phyloP scores from a whole-genome alignment of 352 stramenopile species.

The Phytophthora pistaciae region DNA sequence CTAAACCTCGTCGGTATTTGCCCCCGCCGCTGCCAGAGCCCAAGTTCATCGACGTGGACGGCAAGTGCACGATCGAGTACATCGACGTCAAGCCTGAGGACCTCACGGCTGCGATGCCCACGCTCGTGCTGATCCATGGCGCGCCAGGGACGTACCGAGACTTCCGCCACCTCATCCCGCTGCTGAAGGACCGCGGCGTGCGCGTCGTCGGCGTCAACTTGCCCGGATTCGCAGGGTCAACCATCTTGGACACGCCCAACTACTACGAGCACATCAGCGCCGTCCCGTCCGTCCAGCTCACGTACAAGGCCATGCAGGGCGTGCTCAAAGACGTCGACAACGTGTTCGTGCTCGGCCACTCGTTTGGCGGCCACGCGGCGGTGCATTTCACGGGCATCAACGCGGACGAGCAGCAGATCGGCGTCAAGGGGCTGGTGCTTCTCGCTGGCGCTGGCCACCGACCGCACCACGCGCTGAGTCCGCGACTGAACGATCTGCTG shows the following conservation, averaged over 20 bases:
- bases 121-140: constrained; percentile 73
- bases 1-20: constrained; percentile 15
- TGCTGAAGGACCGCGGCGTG: constrained; percentile 45
- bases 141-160: constrained; percentile 70
- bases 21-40: constrained; percentile 38
- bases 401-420: constrained; percentile 33
- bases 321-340: constrained; percentile 41
- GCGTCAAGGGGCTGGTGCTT: constrained; percentile 55
- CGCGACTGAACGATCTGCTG: constrained; percentile 41
- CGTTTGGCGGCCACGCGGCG: constrained; percentile 67
- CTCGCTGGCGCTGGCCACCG: constrained; percentile 56
- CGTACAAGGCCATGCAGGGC: constrained; percentile 50
- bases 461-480: constrained; percentile 53
- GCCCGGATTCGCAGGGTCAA: constrained; percentile 63
- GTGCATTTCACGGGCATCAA: constrained; percentile 61
- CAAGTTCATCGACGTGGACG: constrained; percentile 38
- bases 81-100: constrained; percentile 35
- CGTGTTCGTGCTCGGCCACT: constrained; percentile 72
- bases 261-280: constrained; percentile 55
- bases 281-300: constrained; percentile 42
- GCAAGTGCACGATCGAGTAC: constrained; percentile 60
- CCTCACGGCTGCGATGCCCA: constrained; percentile 27
- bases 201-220: constrained; percentile 73
- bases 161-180: constrained; percentile 72
- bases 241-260: constrained; percentile 45